Conservation (phyloP, 1,139 yeast genomes). For the Hyphopichia wangnamkhiaoensis region DNA sequence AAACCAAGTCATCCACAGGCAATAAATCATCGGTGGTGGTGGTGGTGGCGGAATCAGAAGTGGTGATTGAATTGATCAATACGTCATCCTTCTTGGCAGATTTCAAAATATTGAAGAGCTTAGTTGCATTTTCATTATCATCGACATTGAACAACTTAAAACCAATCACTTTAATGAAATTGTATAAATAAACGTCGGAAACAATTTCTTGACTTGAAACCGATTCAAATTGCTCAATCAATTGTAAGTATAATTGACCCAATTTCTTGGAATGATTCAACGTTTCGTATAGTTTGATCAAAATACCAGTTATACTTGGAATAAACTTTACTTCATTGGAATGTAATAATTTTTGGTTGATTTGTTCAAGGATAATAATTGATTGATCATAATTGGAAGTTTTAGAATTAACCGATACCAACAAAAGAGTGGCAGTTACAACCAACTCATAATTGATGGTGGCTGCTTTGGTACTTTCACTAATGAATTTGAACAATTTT, state of each 20-base stretch:
- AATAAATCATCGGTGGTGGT: constrained; percentile 23
- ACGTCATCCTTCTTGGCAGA: constrained; percentile 28
- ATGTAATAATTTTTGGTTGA: constrained; percentile 20
- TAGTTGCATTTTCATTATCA: constrained; percentile 28
- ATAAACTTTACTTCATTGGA: constrained; percentile 18
- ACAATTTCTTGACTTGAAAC: constrained; percentile 17
- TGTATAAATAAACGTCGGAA: constrained; percentile 23
- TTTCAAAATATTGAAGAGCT: constrained; percentile 34
- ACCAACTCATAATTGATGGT: constrained; percentile 17
- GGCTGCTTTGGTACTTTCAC: constrained; percentile 4
- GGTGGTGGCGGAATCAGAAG: constrained; percentile 15
- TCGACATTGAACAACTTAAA: constrained; percentile 43
- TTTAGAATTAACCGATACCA: constrained; percentile 47
- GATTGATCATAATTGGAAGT: constrained; percentile 48
- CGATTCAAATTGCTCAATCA: constrained; percentile 19
- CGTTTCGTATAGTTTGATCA: constrained; percentile 49
- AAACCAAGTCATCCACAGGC: constrained; percentile 37
- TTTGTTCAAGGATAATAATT: constrained; percentile 39
- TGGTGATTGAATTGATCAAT: constrained; percentile 33
- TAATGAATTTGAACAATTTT: constrained; percentile 29
- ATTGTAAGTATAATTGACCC: constrained; percentile 23
- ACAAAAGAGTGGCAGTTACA: constrained; percentile 39
- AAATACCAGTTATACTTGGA: constrained; percentile 48
- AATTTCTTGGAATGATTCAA: constrained; percentile 26
- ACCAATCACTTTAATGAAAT: constrained; percentile 49